Evolutionary conservation across 192 early-diverging fungal species (phyloP).

Genomic region (Umbelopsis vinacea): DNA sequence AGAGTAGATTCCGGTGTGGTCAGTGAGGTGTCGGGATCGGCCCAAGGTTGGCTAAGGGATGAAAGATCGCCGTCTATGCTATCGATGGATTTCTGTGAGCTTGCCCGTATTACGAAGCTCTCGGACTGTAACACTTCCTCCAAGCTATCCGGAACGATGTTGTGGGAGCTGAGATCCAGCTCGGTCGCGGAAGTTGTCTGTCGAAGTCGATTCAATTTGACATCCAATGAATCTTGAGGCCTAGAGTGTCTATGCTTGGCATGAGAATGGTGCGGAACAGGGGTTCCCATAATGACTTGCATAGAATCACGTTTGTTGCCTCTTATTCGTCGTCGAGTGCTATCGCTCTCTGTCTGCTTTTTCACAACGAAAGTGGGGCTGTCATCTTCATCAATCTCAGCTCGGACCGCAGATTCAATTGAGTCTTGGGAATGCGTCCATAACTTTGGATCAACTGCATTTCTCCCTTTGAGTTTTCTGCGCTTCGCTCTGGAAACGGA

Average conservation of each 20-base stretch:
- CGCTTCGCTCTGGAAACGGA: slow-evolving; percentile 14
- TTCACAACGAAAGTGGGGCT: background rate
- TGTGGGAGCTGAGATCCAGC: slow-evolving; percentile 14
- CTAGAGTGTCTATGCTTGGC: background rate
- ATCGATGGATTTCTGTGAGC: background rate
- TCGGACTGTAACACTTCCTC: slow-evolving; percentile 14
- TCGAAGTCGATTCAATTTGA: slow-evolving; percentile 14
- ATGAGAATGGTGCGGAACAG: background rate
- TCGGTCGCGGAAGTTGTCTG: background rate
- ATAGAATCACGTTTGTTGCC: slow-evolving; percentile 5
- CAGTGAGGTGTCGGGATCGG: background rate
- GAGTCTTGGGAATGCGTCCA: slow-evolving; percentile 14
- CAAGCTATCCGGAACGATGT: slow-evolving; percentile 1
- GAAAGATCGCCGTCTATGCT: background rate
- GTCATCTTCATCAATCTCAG: slow-evolving; percentile 7
- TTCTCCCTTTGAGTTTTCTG: background rate
- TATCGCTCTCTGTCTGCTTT: background rate
- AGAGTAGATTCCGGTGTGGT: background rate
- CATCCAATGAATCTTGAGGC: background rate
- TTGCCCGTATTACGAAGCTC: background rate
- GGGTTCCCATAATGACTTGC: slow-evolving; percentile 3
- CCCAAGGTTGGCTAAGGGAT: background rate
- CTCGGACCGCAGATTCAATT: background rate
- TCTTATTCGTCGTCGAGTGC: background rate
- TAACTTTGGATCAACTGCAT: slow-evolving; percentile 1